A percentile compares a stretch with the other conserved stretches of the same genome.
Conservation (phyloP, 495 filamentous ascomycete species). For the Penicillium daleae region DNA sequence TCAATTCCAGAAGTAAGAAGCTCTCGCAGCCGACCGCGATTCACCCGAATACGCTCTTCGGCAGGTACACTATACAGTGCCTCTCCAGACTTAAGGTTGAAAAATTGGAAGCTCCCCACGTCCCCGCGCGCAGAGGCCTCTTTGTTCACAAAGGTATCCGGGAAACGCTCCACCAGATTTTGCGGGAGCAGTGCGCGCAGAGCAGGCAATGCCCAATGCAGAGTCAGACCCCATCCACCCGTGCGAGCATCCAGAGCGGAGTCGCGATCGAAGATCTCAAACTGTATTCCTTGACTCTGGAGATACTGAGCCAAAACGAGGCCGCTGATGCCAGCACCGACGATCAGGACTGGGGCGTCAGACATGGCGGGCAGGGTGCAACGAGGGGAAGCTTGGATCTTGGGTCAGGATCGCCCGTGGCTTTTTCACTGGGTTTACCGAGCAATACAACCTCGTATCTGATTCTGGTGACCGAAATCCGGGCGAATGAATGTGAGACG, state of each 20-base stretch:
- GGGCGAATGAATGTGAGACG: neutral
- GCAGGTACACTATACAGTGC: slow-evolving; percentile 52
- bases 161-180: slow-evolving; percentile 48
- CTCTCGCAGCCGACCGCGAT: slow-evolving; percentile 49
- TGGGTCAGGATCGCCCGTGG: neutral
- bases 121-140: slow-evolving; percentile 46
- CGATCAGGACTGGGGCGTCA: slow-evolving; percentile 50
- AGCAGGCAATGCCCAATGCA: slow-evolving; percentile 60
- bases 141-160: slow-evolving; percentile 55
- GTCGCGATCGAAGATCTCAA: slow-evolving; percentile 61
- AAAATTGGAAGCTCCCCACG: slow-evolving; percentile 56
- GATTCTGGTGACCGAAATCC: neutral
- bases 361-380: slow-evolving; percentile 20
- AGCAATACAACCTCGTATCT: neutral
- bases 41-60: slow-evolving; percentile 52
- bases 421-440: neutral
- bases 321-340: slow-evolving; percentile 64
- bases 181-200: slow-evolving; percentile 54
- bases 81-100: slow-evolving; percentile 54
- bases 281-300: slow-evolving; percentile 47
- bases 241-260: slow-evolving; percentile 42
- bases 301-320: slow-evolving; percentile 63
- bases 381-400: neutral
- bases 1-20: slow-evolving; percentile 53
- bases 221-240: slow-evolving; percentile 62